Percentiles rank a stretch among this genome's conserved stretches.
Evolutionary conservation across 257 asterid species (phyloP).

Genomic region (Verbascum thapsus): DNA sequence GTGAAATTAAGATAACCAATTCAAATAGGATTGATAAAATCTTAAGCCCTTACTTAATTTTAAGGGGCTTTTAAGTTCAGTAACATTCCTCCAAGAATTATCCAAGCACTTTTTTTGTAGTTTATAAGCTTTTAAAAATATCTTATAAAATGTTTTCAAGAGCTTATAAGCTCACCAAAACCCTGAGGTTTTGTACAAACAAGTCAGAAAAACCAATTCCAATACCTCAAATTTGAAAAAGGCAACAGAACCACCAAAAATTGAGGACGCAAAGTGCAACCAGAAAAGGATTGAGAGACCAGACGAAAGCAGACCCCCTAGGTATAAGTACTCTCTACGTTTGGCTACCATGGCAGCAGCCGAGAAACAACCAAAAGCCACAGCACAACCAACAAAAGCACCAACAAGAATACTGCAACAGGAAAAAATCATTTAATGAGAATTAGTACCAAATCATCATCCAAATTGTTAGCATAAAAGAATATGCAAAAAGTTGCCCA

Average conservation of each 20-base stretch:
- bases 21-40: too few relatives aligned
- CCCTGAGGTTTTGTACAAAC: not conserved
- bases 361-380: slow-evolving; percentile 95
- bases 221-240: slow-evolving; percentile 90
- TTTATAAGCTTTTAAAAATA: too few relatives aligned
- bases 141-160: too few relatives aligned
- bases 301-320: slow-evolving; percentile 86
- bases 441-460: slow-evolving; percentile 4
- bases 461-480: not conserved
- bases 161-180: too few relatives aligned
- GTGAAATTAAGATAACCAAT: too few relatives aligned
- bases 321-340: slow-evolving; percentile 90
- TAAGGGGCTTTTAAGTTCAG: too few relatives aligned
- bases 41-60: too few relatives aligned
- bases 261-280: slow-evolving; percentile 84
- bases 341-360: slow-evolving; percentile 93
- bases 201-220: not conserved
- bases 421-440: not conserved
- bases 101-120: too few relatives aligned
- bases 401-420: slow-evolving; percentile 67
- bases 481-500: not conserved
- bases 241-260: slow-evolving; percentile 88
- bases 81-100: too few relatives aligned
- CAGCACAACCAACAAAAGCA: slow-evolving; percentile 86
- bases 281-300: slow-evolving; percentile 86